These are phyloP conservation scores for Phytophthora niederhauseri DNA, from an alignment of 352 stramenopile genomes.

Conservation along the genomic window DNA sequence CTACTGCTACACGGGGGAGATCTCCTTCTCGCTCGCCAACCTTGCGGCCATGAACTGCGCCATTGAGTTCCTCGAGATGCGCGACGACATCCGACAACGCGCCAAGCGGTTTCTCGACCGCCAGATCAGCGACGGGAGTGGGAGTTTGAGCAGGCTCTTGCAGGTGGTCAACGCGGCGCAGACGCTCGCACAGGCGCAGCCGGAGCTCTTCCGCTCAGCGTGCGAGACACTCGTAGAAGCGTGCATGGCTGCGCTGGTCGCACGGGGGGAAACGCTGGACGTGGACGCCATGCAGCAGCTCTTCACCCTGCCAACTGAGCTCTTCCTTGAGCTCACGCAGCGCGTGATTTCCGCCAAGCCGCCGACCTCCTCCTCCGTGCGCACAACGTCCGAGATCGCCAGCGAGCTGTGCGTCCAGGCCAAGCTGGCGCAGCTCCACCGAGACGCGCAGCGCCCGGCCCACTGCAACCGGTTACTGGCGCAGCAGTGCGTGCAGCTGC, in stretches of 20 bases:
- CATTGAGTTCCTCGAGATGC: slow-evolving; percentile 57
- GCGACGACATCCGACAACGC: slow-evolving; percentile 34
- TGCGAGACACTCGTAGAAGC: slow-evolving; percentile 32
- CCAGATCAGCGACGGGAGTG: slow-evolving; percentile 15
- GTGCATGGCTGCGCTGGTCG: slow-evolving; percentile 35
- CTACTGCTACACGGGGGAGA: slow-evolving; percentile 68
- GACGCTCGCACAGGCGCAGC: slow-evolving; percentile 28
- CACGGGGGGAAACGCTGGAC: slow-evolving; percentile 13
- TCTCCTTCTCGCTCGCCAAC: slow-evolving; percentile 37
- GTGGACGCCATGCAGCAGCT: slow-evolving; percentile 35
- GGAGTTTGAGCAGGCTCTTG: slow-evolving; percentile 23
- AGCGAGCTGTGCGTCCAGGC: slow-evolving; percentile 45
- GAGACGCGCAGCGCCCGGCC: slow-evolving; percentile 24
- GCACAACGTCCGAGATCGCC: slow-evolving; percentile 22
- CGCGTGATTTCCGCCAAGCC: slow-evolving; percentile 35
- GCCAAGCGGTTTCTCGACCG: slow-evolving; percentile 40
- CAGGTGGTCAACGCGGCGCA: slow-evolving; percentile 26
- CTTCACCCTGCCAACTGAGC: slow-evolving; percentile 40
- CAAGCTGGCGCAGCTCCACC: slow-evolving; percentile 50
- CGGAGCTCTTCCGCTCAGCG: slow-evolving; percentile 27
- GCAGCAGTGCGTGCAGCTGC: slow-evolving; percentile 38
- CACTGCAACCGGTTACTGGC: slow-evolving; percentile 24
- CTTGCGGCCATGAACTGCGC: slow-evolving; percentile 42
- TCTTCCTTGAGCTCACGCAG: slow-evolving; percentile 51
- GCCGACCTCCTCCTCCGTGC: slow-evolving; percentile 1